Evolutionary conservation across 257 asterid species (phyloP).

Genomic region (Solanum bulbocastanum): DNA sequence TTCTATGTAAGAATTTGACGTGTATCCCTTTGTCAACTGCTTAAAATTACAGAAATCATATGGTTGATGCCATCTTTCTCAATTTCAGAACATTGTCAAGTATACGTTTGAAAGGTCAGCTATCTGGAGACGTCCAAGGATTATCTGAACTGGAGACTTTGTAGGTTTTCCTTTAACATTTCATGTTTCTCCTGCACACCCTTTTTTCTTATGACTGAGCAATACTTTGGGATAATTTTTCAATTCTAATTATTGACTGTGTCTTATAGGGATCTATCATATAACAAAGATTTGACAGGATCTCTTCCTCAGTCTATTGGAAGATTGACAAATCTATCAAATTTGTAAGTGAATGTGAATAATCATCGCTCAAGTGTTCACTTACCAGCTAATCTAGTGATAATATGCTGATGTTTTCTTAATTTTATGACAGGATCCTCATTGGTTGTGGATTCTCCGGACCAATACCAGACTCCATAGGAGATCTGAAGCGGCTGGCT

Average conservation of each 20-base stretch:
- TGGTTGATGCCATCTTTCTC: neutral
- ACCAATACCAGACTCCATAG: conserved; percentile 56
- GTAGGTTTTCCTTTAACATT: conserved; percentile 34
- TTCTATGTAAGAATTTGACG: conserved; percentile 34
- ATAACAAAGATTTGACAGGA: conserved; percentile 56
- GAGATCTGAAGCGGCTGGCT: conserved; percentile 42
- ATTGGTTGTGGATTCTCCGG: conserved; percentile 76
- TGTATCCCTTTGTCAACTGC: neutral
- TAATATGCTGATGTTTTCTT: neutral
- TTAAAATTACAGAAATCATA: neutral
- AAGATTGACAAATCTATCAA: conserved; percentile 38
- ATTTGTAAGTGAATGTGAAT: conserved; percentile 49
- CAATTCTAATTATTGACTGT: neutral
- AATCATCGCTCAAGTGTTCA: neutral
- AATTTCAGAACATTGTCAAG: conserved; percentile 55
- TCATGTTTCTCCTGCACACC: neutral
- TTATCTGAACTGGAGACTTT: conserved; percentile 57
- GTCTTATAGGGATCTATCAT: conserved; percentile 68
- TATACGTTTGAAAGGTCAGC: conserved; percentile 42
- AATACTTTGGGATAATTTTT: neutral
- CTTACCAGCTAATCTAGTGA: neutral
- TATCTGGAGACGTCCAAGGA: conserved; percentile 47
- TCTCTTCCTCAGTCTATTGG: conserved; percentile 54
- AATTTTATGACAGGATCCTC: conserved; percentile 40
- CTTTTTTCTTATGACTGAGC: neutral